Evolutionary conservation across 345 rosid genomes (phyloP).

Genomic region (Kernera saxatilis): DNA sequence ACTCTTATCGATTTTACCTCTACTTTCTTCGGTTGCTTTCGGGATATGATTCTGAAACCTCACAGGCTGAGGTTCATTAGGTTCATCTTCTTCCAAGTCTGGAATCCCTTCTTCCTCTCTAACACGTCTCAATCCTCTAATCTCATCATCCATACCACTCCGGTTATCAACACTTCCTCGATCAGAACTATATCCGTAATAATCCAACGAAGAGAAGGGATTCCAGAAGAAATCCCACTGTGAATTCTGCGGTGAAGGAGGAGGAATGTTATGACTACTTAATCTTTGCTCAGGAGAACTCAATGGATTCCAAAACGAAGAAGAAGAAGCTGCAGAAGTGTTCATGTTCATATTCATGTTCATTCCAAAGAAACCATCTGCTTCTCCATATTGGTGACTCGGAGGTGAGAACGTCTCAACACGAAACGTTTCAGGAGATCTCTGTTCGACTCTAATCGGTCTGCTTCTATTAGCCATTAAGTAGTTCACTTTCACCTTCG

Average conservation of each 20-base stretch:
- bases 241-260: conserved; percentile 82
- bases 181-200: conserved; percentile 58
- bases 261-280: conserved; percentile 54
- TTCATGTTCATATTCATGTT: conserved; percentile 39
- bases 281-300: conserved; percentile 36
- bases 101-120: conserved; percentile 98
- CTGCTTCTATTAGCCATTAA: conserved; percentile 63
- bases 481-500: conserved; percentile 55
- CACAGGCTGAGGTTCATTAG: conserved; percentile 45
- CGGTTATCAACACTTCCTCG: conserved; percentile 51
- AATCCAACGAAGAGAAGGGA: conserved; percentile 85
- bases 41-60: conserved; percentile 31
- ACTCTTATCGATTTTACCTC: conserved; percentile 28
- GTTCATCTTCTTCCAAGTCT: conserved; percentile 77
- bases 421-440: conserved; percentile 70
- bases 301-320: conserved; percentile 29
- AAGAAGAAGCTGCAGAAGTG: conserved; percentile 17
- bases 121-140: conserved; percentile 75
- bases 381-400: conserved; percentile 41
- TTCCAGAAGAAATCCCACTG: conserved; percentile 99
- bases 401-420: conserved; percentile 61
- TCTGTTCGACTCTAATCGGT: conserved; percentile 69
- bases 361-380: conserved; percentile 53
- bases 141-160: conserved; percentile 64
- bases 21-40: conserved; percentile 29